Evolutionary conservation across 2,329 filamentous ascomycete genomes (phyloP).

Genomic region (Penicillium sp.): DNA sequence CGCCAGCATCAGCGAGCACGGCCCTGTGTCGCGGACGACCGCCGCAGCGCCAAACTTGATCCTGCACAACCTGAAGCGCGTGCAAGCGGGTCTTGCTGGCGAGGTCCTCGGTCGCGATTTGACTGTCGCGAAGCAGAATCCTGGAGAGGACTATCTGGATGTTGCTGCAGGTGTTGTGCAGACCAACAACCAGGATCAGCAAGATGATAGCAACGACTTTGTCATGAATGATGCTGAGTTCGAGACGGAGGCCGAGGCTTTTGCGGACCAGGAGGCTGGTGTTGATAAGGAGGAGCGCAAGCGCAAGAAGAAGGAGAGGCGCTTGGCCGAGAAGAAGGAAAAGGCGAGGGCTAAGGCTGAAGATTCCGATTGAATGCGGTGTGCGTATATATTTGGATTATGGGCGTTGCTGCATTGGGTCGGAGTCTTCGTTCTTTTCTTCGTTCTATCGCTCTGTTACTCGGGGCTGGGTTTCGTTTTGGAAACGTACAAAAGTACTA

Average conservation of each 20-base stretch:
- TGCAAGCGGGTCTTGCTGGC: conserved; percentile 45
- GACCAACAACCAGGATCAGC: conserved; percentile 35
- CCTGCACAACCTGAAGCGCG: conserved; percentile 47
- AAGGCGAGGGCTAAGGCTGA: conserved; percentile 33
- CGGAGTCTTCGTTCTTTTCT: conserved; percentile 21
- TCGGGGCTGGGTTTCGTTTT: conserved; percentile 7
- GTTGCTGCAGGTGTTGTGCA: conserved; percentile 34
- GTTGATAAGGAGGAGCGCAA: conserved; percentile 55
- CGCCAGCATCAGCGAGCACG: conserved; percentile 45
- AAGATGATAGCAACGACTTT: conserved; percentile 41
- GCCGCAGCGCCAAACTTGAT: conserved; percentile 44
- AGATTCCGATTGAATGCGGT: conserved; percentile 23
- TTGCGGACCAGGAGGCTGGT: conserved; percentile 41
- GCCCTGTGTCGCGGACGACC: conserved; percentile 44
- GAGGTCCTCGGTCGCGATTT: conserved; percentile 45
- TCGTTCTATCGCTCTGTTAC: conserved; percentile 10
- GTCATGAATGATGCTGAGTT: conserved; percentile 44
- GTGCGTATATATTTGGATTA: conserved; percentile 14
- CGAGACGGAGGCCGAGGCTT: conserved; percentile 38
- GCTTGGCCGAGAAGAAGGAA: conserved; percentile 46
- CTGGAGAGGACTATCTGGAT: conserved; percentile 39
- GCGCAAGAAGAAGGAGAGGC: conserved; percentile 56
- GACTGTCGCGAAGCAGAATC: conserved; percentile 37
- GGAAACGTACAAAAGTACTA: conserved; percentile 8
- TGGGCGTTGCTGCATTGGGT: conserved; percentile 29